A percentile compares a stretch with the other conserved stretches of the same genome.
These are phyloP conservation scores for Solanum medicagineum DNA, from an alignment of 257 asterid genomes.

Conservation along the genomic window DNA sequence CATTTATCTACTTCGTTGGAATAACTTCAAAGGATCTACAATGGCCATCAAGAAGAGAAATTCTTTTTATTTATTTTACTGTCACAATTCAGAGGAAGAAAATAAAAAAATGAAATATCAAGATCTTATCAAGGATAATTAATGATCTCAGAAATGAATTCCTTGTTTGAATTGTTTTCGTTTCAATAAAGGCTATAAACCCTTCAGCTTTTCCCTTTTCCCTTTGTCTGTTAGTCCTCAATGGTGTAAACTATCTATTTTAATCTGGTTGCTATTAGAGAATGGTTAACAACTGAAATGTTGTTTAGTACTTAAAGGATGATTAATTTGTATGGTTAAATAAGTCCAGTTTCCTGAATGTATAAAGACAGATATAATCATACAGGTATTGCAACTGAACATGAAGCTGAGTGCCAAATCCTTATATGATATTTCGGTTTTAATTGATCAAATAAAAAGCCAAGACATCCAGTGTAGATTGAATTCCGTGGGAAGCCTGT, in stretches of 20 bases:
- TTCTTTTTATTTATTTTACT: neutral
- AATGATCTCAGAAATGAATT: neutral
- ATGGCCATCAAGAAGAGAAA: neutral
- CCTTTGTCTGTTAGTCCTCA: neutral
- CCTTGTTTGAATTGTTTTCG: neutral
- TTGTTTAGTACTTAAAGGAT: neutral
- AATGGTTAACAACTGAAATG: neutral
- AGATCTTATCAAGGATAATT: neutral
- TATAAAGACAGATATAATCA: neutral
- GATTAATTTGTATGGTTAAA: neutral
- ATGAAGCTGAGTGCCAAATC: conserved; percentile 76
- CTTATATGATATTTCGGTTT: conserved; percentile 59
- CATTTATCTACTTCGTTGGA: neutral
- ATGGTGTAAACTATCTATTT: no score
- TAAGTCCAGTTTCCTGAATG: neutral
- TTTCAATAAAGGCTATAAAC: neutral
- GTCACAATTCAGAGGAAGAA: neutral
- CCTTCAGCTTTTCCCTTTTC: neutral
- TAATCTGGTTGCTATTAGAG: neutral
- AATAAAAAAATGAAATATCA: neutral
- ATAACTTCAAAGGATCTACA: neutral
- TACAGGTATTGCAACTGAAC: neutral
- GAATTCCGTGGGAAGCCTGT: conserved; percentile 59
- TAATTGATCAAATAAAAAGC: conserved; percentile 74
- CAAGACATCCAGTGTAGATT: conserved; percentile 60